A percentile compares a stretch with the other conserved stretches of the same genome.
Conservation (phyloP, 345 rosid genomes). For the Syzygium oleosum region DNA sequence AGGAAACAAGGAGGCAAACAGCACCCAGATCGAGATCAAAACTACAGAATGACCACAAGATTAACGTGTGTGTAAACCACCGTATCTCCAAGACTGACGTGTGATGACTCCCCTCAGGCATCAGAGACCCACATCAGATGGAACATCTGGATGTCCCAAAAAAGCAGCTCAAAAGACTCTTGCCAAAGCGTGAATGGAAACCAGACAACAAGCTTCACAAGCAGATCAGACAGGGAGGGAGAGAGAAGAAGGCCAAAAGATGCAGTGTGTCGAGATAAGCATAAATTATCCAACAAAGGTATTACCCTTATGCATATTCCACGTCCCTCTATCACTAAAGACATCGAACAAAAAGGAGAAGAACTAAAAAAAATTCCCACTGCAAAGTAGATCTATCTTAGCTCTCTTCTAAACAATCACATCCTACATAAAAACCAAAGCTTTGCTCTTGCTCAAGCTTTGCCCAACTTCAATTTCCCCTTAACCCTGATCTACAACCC, state of each 20-base stretch:
- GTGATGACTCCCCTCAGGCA: background rate
- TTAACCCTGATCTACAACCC: background rate
- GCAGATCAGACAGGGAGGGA: background rate
- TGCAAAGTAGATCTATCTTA: background rate
- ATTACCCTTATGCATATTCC: background rate
- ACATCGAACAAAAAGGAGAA: background rate
- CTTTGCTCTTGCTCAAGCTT: background rate
- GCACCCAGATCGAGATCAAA: background rate
- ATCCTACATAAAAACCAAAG: background rate
- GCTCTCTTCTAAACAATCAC: background rate
- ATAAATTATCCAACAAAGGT: background rate
- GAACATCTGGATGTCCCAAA: background rate
- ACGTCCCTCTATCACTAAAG: background rate
- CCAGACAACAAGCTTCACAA: background rate
- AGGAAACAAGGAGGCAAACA: background rate
- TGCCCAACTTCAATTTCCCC: background rate
- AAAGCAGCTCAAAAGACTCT: background rate
- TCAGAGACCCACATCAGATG: background rate
- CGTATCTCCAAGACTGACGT: background rate
- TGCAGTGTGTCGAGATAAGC: background rate
- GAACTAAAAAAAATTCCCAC: background rate
- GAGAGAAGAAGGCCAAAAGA: background rate
- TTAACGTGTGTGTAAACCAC: background rate
- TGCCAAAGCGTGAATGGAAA: background rate
- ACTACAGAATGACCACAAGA: background rate